phyloP scores from a whole-genome alignment of 176 grass and related monocot species.

The Oryza meridionalis region DNA sequence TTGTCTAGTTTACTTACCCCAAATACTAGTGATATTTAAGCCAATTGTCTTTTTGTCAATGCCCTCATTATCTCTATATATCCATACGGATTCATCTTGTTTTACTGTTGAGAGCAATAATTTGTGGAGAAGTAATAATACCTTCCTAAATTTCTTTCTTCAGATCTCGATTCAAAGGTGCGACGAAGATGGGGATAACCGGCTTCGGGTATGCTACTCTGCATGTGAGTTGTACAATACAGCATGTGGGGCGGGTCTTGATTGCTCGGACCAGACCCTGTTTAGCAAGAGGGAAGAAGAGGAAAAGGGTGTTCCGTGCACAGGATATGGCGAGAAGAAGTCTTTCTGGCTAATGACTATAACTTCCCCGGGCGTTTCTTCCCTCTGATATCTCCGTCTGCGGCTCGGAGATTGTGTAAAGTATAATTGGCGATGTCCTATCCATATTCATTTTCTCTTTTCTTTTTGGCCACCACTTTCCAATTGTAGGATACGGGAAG shows the following conservation, averaged over 20 bases:
- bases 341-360: constrained; percentile 72
- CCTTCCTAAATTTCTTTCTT: background rate
- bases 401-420: constrained; percentile 59
- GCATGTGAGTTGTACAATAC: constrained; percentile 86
- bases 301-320: constrained; percentile 85
- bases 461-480: constrained; percentile 45
- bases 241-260: constrained; percentile 84
- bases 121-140: background rate
- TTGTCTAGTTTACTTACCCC: background rate
- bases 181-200: constrained; percentile 92
- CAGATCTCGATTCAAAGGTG: constrained; percentile 98
- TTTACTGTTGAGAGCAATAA: background rate
- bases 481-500: constrained; percentile 76
- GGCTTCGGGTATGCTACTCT: constrained; percentile 94
- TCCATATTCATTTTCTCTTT: constrained; percentile 43
- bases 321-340: constrained; percentile 87
- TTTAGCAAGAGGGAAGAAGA: constrained; percentile 96
- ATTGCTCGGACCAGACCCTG: constrained; percentile 97
- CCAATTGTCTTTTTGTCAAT: background rate
- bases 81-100: background rate
- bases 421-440: constrained; percentile 45
- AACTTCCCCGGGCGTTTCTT: constrained; percentile 56
- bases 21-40: background rate
- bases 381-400: constrained; percentile 33
- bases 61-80: background rate